Evolutionary conservation across 305 asterid species (phyloP).

Genomic region (Solanum hybrid): DNA sequence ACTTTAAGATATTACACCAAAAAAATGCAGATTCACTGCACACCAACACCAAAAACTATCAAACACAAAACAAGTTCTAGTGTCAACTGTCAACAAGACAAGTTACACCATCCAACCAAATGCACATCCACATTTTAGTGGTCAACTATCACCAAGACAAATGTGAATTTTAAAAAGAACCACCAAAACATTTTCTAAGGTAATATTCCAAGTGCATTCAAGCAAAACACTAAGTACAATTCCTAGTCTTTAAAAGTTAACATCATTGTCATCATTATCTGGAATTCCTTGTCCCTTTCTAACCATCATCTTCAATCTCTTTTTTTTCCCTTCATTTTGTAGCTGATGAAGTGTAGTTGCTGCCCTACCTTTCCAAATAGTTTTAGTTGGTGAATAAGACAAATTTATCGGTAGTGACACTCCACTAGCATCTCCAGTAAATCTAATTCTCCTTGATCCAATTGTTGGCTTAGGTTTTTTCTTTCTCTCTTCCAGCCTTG

Average conservation of each 20-base stretch:
- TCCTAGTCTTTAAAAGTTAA: not conserved
- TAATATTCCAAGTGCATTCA: too few species aligned
- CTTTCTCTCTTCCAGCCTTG: not conserved
- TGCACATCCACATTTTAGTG: too few species aligned
- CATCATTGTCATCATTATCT: not conserved
- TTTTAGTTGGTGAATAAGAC: not conserved
- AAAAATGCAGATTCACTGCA: too few species aligned
- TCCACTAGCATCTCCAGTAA: not conserved
- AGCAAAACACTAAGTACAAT: too few species aligned
- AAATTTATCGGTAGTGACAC: not conserved
- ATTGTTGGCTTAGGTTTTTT: not conserved
- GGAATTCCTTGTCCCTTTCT: not conserved
- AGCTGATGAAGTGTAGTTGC: not conserved
- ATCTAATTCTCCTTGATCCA: not conserved
- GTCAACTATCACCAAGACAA: too few species aligned
- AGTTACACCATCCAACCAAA: too few species aligned
- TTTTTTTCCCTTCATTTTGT: not conserved
- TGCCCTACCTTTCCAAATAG: not conserved
- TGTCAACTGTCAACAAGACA: too few species aligned
- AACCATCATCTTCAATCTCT: not conserved
- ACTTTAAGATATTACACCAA: too few species aligned
- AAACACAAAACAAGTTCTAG: too few species aligned
- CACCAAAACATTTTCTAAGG: too few species aligned
- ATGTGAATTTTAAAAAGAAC: too few species aligned
- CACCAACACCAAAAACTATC: too few species aligned